Evolutionary conservation across 371 early-diverging fungal species (phyloP).

Genomic region (Nosema muscidifuracis): DNA sequence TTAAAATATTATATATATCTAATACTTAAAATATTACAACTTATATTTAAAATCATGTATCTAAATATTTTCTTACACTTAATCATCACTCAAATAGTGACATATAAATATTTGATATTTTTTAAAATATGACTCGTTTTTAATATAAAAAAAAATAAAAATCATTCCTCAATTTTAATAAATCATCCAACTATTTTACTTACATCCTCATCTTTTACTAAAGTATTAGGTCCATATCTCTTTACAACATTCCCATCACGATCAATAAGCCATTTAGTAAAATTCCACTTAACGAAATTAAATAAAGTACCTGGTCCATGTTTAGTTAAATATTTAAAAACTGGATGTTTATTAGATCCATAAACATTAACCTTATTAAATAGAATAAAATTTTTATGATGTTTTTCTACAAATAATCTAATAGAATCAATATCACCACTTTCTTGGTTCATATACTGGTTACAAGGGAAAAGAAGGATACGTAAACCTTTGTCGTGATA

Average conservation of each 20-base stretch:
- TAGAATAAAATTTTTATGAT: constrained; percentile 70
- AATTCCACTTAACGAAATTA: constrained; percentile 61
- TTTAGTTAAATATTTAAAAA: constrained; percentile 70
- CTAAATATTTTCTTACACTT: too few species aligned
- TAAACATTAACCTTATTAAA: constrained; percentile 79
- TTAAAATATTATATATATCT: too few species aligned
- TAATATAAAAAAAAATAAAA: too few species aligned
- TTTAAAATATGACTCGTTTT: too few species aligned
- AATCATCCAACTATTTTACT: too few species aligned
- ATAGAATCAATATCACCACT: constrained; percentile 65
- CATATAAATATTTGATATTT: too few species aligned
- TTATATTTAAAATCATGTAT: too few species aligned
- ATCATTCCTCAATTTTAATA: too few species aligned
- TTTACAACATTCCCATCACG: constrained; percentile 67
- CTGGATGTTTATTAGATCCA: constrained; percentile 68
- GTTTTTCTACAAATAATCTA: constrained; percentile 23
- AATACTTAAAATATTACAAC: too few species aligned
- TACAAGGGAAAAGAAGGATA: constrained; percentile 72
- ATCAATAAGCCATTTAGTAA: constrained; percentile 69
- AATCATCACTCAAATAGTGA: too few species aligned
- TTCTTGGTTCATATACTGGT: constrained; percentile 76
- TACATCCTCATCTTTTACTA: constrained; percentile 33
- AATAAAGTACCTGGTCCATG: constrained; percentile 67
- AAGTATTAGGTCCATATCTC: constrained; percentile 65
- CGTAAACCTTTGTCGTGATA: constrained; percentile 69